phyloP scores from a whole-genome alignment of 2,329 filamentous ascomycete genomes.

The Aureobasidium zeae region DNA sequence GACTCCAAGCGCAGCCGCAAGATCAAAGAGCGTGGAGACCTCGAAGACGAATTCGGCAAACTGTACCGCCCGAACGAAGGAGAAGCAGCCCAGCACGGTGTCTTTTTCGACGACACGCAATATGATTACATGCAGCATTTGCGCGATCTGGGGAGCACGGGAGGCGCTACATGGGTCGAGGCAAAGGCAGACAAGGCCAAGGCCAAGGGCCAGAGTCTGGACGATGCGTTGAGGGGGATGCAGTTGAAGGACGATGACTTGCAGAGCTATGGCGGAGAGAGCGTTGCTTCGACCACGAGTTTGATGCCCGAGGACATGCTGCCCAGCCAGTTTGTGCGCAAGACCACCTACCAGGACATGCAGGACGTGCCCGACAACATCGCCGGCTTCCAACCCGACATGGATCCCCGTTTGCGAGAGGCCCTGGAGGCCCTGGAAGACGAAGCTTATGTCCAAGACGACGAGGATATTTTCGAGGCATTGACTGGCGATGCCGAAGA shows the following conservation, averaged over 20 bases:
- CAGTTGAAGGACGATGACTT: conserved; percentile 36
- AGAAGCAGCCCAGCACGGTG: conserved; percentile 85
- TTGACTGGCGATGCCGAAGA: conserved; percentile 63
- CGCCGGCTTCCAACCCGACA: conserved; percentile 90
- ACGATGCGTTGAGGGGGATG: conserved; percentile 64
- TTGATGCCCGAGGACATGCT: conserved; percentile 65
- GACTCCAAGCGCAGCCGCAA: conserved; percentile 24
- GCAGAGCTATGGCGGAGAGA: conserved; percentile 36
- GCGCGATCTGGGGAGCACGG: conserved; percentile 61
- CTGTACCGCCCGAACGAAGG: conserved; percentile 80
- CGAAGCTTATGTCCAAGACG: conserved; percentile 81
- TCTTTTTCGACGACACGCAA: conserved; percentile 88
- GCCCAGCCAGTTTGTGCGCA: conserved; percentile 68
- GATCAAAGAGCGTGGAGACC: conserved; percentile 51
- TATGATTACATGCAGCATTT: conserved; percentile 99
- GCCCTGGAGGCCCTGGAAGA: conserved; percentile 90
- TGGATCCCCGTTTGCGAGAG: conserved; percentile 88
- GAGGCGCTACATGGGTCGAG: conserved; percentile 73
- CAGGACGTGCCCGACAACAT: conserved; percentile 88
- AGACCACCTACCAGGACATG: conserved; percentile 79
- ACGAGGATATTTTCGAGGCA: conserved; percentile 76
- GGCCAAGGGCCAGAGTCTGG: conserved; percentile 65
- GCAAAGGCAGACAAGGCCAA: conserved; percentile 54
- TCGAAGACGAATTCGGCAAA: conserved; percentile 64
- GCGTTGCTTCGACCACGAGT: conserved; percentile 24